Percentiles rank a stretch among this genome's conserved stretches.
These are phyloP conservation scores for Coleophoma eucalyptorum DNA, from an alignment of 2,329 filamentous ascomycete genomes.

Conservation along the genomic window DNA sequence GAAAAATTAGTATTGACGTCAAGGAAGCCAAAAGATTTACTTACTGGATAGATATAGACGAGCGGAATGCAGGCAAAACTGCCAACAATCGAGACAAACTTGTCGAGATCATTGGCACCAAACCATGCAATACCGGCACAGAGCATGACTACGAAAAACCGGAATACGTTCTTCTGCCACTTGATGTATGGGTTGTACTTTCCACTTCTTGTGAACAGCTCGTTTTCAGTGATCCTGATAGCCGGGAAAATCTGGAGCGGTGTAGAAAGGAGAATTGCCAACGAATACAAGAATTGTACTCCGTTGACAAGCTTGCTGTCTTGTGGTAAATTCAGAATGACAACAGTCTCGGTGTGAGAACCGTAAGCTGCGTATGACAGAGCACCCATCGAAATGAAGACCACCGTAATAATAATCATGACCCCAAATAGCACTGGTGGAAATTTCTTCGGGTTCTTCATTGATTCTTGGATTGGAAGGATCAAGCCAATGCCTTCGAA, in stretches of 20 bases:
- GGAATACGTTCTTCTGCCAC: constrained; percentile 98
- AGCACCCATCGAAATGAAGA: constrained; percentile 89
- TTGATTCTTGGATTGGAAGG: constrained; percentile 96
- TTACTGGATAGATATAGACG: constrained; percentile 95
- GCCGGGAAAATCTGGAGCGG: constrained; percentile 96
- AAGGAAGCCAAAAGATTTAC: constrained; percentile 31
- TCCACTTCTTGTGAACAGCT: constrained; percentile 86
- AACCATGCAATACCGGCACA: constrained; percentile 89
- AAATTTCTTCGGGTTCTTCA: constrained; percentile 89
- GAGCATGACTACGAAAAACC: constrained; percentile 85
- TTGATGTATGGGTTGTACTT: constrained; percentile 99
- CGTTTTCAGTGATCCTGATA: constrained; percentile 93
- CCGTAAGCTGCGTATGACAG: constrained; percentile 96
- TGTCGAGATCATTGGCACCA: constrained; percentile 89
- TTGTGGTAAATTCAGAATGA: constrained; percentile 93
- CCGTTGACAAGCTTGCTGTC: constrained; percentile 93
- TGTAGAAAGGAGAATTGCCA: constrained; percentile 93
- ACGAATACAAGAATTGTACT: constrained; percentile 95
- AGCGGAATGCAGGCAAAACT: constrained; percentile 97
- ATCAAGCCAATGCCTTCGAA: constrained; percentile 97
- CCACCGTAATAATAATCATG: constrained; percentile 90
- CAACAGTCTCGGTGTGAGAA: constrained; percentile 91
- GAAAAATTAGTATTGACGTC: constrained; percentile 4
- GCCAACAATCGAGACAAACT: constrained; percentile 93
- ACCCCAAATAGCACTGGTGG: constrained; percentile 82